Evolutionary conservation across 345 rosid genomes (phyloP).

Genomic region (Brassica juncea): DNA sequence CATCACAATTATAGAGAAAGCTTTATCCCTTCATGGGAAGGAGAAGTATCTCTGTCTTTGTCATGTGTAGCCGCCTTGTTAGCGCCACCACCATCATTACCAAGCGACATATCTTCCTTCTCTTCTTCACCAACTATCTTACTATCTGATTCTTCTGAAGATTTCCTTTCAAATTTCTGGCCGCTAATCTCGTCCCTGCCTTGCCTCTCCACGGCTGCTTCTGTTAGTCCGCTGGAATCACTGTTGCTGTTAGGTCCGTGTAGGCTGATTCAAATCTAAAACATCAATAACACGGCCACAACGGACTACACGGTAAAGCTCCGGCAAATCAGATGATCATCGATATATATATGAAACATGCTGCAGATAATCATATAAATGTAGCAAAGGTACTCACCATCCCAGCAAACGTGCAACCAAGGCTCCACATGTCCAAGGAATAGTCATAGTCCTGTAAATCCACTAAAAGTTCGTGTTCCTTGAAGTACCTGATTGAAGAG

Average conservation of each 20-base stretch:
- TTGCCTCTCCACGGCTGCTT: background rate
- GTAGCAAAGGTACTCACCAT: too few relatives aligned
- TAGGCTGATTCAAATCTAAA: conserved; percentile 32
- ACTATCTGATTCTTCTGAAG: conserved; percentile 32
- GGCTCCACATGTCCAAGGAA: too few relatives aligned
- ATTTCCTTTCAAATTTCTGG: conserved; percentile 40
- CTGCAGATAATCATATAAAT: too few relatives aligned
- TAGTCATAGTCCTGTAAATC: too few relatives aligned
- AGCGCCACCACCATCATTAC: conserved; percentile 71
- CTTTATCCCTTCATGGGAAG: conserved; percentile 43
- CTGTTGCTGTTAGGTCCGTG: conserved; percentile 37
- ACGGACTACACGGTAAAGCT: conserved; percentile 78
- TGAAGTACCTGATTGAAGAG: too few relatives aligned
- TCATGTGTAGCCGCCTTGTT: conserved; percentile 72
- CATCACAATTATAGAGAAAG: too few relatives aligned
- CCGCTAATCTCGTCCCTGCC: conserved; percentile 64
- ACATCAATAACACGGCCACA: conserved; percentile 54
- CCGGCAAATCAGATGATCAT: conserved; percentile 56
- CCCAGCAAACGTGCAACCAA: too few relatives aligned
- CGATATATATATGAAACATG: too few relatives aligned
- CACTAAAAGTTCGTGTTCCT: too few relatives aligned
- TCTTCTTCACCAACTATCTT: background rate
- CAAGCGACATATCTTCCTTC: conserved; percentile 51
- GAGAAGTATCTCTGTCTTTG: conserved; percentile 85
- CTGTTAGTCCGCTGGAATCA: conserved; percentile 33